Base-by-base conservation (phyloP, 306 rosid species). In the Corylus heterophylla region DNA sequence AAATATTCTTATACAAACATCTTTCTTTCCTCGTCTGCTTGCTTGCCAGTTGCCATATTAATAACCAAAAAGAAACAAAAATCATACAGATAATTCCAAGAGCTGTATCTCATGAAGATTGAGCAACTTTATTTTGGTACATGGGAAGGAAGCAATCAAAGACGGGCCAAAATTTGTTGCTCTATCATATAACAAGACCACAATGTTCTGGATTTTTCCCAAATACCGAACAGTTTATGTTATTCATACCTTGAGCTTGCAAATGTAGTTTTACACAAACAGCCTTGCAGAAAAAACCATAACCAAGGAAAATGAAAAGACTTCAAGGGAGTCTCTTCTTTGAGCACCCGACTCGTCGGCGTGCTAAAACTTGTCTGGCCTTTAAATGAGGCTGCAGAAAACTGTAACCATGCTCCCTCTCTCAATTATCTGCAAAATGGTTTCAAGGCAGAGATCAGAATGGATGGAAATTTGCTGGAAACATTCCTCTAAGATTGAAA, bases 381-480 rank as follows among this genome's bases (percentile, higher is more conserved):
- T 45, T 68, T 0, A 10, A 59, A 68, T 68, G 31, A 44, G 27
- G 72, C 72, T 68, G 52, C 48, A 18, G 72, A 68, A n/a, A 71
- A 71, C 61, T 76, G 35, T 70, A 45, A 71, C 49, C 85, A 50
- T 54, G 85, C 76, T 55, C 61, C 61, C 35, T 31, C 76, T 78
- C 72, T 82, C 79, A 82, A 56, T 70, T 56, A 56, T 68, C 79
- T 78, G 82, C 59, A 76, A 80, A 56, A 54, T 44, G 66, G 58
- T 29, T 74, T 58, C 51, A 68, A 39, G 72, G 18, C 13, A 82
- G 68, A 76, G 48, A 35, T 42, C 48, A 49, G 42, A 31, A 78
- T 64, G 9, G 29, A 68, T 68, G 25, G 31, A 58, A 25, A 74
- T 58, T 54, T 56, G 64, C 17, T 17, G 10, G 12, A 73, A 81